A percentile compares a stretch with the other conserved stretches of the same genome.
phyloP scores from a whole-genome alignment of 1,284 basidiomycete genomes.

The Ceratobasidium sp. region DNA sequence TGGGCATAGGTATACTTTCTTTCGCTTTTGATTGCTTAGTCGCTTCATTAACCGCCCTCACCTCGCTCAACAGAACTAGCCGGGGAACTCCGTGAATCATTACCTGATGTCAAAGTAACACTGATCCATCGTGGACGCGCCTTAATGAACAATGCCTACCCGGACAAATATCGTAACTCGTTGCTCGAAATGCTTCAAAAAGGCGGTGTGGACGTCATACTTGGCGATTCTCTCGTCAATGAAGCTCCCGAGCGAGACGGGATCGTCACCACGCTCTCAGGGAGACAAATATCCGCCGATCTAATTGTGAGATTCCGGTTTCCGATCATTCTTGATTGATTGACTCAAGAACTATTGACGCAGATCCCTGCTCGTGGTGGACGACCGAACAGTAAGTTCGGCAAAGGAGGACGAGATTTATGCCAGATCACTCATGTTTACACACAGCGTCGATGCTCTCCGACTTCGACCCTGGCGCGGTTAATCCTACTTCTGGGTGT shows the following conservation, averaged over 20 bases:
- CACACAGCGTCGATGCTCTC: constrained; percentile 65
- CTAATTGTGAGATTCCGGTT: constrained; percentile 17
- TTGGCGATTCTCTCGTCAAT: constrained; percentile 60
- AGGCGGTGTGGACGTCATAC: constrained; percentile 66
- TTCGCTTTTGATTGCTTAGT: neutral
- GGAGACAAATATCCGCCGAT: constrained; percentile 19
- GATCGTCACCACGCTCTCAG: neutral
- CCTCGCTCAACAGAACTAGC: constrained; percentile 61
- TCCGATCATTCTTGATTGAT: neutral
- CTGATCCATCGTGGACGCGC: constrained; percentile 68
- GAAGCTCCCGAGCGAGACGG: constrained; percentile 10
- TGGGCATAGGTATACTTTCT: constrained; percentile 68
- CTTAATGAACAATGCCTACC: constrained; percentile 72
- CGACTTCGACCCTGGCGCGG: constrained; percentile 25
- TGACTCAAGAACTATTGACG: neutral
- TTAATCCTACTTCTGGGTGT: constrained; percentile 11
- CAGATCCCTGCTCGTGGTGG: constrained; percentile 35
- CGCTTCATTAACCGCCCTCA: neutral
- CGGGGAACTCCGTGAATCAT: constrained; percentile 70
- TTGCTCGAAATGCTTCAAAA: constrained; percentile 61
- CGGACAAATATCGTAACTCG: constrained; percentile 67
- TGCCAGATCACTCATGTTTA: constrained; percentile 60
- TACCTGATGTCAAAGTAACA: constrained; percentile 70
- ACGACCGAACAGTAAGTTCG: constrained; percentile 28
- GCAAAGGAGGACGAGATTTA: constrained; percentile 52